Evolutionary conservation across 2,329 filamentous ascomycete species (phyloP).

Genomic region (Coleophoma cylindrospora): DNA sequence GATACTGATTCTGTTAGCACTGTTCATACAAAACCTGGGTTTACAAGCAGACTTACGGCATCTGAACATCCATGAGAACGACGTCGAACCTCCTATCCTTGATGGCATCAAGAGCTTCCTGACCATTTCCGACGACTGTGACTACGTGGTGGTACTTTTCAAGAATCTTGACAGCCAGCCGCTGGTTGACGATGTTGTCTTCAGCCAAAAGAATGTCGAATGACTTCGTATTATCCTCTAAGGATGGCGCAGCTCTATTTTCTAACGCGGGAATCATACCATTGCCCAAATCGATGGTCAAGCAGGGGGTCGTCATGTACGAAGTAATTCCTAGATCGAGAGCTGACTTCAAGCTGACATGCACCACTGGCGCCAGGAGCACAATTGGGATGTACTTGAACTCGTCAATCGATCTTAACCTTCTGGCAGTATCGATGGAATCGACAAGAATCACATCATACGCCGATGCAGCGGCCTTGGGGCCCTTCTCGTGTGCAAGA

Average conservation of each 20-base stretch:
- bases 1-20: conserved; percentile 29
- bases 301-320: conserved; percentile 96
- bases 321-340: conserved; percentile 96
- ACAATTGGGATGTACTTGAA: conserved; percentile 99
- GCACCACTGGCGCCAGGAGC: conserved; percentile 80
- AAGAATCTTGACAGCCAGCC: conserved; percentile 91
- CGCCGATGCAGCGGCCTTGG: conserved; percentile 29
- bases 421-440: conserved; percentile 84
- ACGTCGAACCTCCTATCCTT: conserved; percentile 92
- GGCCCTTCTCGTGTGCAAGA: conserved; percentile 49
- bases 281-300: conserved; percentile 90
- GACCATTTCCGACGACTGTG: conserved; percentile 89
- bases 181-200: conserved; percentile 96
- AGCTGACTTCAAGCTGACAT: conserved; percentile 88
- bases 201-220: conserved; percentile 95
- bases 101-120: conserved; percentile 88
- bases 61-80: conserved; percentile 98
- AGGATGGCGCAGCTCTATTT: conserved; percentile 83
- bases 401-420: conserved; percentile 80
- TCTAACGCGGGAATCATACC: conserved; percentile 94
- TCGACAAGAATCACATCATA: conserved; percentile 97
- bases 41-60: conserved; percentile 85
- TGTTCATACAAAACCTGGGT: conserved; percentile 18
- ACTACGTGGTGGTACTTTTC: conserved; percentile 94
- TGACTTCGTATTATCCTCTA: conserved; percentile 90